Evolutionary conservation across 2,329 filamentous ascomycete species (phyloP), one percentile per base, ranked within the genome.

Genomic region (Pseudocercospora ulei): DNA sequence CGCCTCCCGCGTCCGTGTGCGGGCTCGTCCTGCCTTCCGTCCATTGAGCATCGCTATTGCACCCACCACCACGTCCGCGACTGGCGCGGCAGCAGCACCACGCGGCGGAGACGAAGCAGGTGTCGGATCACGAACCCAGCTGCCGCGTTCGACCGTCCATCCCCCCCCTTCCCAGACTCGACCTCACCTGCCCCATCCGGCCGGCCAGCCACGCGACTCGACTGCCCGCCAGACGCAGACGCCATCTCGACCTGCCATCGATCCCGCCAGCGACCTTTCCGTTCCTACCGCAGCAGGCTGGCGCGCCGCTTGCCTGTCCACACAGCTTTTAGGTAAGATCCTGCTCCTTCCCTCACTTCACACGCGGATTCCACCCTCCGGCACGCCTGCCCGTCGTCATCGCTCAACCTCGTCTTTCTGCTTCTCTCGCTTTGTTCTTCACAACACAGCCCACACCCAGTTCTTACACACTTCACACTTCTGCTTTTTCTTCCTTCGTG

Each of bases 401-500:
- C 30, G 30, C 33, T 17, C 30, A 11, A 20, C 8, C 38, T 28
- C 38, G 36, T 38, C 43, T 40, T 48, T 33, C 17, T 33, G 17
- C 37, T 40, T 46, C 44, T 43, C 35, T 23, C 44, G 35, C 43
- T 48, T 42, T 43, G 38, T 44, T 46, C 41, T 46, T 37, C 25
- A 37, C 49, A 41, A 47, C 50, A 47, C 51, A 49, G 53, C 47
- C 53, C 51, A 35, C 48, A 50, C 46, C 49, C 50, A 49, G 44
- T 52, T 49, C 46, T 49, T 44, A 51, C 47, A 46, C 48, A 43
- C 43, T 33, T 38, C 41, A 37, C 43, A 46, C 27, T 44, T 45
- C 45, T 48, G 35, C 41, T 50, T 46, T 33, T 52, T 58, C 51
- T 58, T 57, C 56, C 59, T 59, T 56, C 56, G 55, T 58, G 54